phyloP scores from a whole-genome alignment of 768 basidiomycete genomes.

The Naematelia encephala region DNA sequence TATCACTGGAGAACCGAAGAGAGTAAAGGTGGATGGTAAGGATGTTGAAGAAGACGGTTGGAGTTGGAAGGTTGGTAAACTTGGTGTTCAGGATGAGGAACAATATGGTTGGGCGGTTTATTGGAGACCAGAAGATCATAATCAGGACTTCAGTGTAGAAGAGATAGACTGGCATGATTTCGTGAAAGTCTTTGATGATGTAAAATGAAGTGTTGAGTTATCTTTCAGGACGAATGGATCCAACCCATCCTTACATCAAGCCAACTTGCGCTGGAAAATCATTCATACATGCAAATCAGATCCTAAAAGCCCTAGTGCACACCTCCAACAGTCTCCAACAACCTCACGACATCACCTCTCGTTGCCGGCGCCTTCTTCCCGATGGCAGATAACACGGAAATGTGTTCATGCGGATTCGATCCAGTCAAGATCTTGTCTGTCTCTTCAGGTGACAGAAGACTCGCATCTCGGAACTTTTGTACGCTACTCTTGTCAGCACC shows the following conservation, averaged over 20 bases:
- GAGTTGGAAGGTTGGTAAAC: slow-evolving; percentile 8
- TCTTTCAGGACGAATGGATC: too few species aligned
- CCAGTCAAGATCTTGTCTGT: slow-evolving; percentile 31
- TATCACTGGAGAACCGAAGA: background rate
- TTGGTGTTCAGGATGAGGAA: background rate
- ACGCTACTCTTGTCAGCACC: too few species aligned
- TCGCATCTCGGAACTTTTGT: slow-evolving; percentile 38
- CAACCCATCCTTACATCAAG: background rate
- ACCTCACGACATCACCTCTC: slow-evolving; percentile 29
- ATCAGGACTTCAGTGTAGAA: slow-evolving; percentile 1
- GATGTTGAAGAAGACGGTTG: slow-evolving; percentile 20
- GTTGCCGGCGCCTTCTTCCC: slow-evolving; percentile 18
- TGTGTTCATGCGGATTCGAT: slow-evolving; percentile 23
- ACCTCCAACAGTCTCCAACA: slow-evolving; percentile 37
- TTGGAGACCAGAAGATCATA: slow-evolving; percentile 20
- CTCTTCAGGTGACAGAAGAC: slow-evolving; percentile 18
- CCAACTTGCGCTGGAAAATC: background rate
- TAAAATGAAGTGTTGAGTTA: too few species aligned
- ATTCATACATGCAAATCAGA: too few species aligned
- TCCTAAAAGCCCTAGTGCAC: slow-evolving; percentile 29
- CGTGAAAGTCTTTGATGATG: slow-evolving; percentile 3
- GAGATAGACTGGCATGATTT: slow-evolving; percentile 20
- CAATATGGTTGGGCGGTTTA: slow-evolving; percentile 21
- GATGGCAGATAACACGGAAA: slow-evolving; percentile 12
- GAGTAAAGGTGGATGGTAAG: slow-evolving; percentile 15